Evolutionary conservation across 2,329 filamentous ascomycete species (phyloP).

Genomic region (Penicillium occitanis): DNA sequence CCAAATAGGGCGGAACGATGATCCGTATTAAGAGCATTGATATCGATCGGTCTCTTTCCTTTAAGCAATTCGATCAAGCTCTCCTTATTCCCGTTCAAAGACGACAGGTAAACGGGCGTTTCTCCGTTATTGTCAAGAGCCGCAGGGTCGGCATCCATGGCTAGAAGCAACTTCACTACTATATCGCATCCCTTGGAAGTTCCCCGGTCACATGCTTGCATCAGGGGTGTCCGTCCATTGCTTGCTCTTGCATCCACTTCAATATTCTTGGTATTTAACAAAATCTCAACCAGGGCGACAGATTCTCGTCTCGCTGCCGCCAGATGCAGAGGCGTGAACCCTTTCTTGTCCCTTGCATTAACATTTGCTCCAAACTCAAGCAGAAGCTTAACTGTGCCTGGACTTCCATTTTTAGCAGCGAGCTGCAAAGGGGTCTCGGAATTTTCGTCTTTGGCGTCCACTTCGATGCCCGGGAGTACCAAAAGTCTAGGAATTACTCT

Average conservation of each 20-base stretch:
- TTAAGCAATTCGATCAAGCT: background rate
- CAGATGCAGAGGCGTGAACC: conserved; percentile 12
- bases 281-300: background rate
- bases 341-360: conserved; percentile 3
- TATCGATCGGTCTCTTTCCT: background rate
- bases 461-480: background rate
- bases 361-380: conserved; percentile 4
- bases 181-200: background rate
- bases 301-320: background rate
- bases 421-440: conserved; percentile 3
- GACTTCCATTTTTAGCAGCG: background rate
- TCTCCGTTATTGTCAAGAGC: background rate
- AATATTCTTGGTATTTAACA: background rate
- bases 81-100: background rate
- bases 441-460: background rate
- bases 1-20: background rate
- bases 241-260: background rate
- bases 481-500: background rate
- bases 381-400: background rate
- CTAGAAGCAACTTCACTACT: conserved; percentile 7
- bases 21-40: background rate
- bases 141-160: background rate
- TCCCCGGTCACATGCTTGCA: background rate
- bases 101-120: background rate
- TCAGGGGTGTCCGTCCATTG: background rate